phyloP scores from a whole-genome alignment of 2,329 filamentous ascomycete genomes.

The Neonectria neomacrospora region DNA sequence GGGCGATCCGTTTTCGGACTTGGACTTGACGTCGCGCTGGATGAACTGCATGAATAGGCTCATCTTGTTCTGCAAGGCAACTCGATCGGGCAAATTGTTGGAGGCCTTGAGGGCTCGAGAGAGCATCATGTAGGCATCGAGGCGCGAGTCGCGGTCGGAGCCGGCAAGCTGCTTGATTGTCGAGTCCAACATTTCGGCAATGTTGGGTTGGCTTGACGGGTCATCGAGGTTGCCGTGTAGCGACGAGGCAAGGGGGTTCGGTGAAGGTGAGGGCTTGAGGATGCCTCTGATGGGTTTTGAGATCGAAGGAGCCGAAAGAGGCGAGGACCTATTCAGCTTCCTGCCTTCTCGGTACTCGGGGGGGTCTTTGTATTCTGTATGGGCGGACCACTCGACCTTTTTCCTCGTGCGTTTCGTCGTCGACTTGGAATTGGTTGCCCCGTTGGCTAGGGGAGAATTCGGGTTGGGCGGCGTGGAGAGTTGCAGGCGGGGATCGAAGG shows the following conservation, averaged over 20 bases:
- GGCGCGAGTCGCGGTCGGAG: constrained; percentile 74
- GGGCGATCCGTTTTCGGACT: constrained; percentile 62
- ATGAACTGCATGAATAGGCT: constrained; percentile 83
- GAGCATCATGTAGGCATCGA: constrained; percentile 89
- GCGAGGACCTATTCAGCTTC: constrained; percentile 52
- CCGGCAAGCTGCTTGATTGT: constrained; percentile 83
- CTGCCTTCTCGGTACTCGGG: constrained; percentile 56
- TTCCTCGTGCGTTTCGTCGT: constrained; percentile 61
- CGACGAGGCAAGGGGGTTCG: constrained; percentile 56
- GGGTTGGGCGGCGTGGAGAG: constrained; percentile 64
- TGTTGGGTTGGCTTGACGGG: constrained; percentile 59
- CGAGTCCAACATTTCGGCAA: constrained; percentile 86
- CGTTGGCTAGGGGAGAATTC: constrained; percentile 57
- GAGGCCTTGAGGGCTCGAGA: constrained; percentile 81
- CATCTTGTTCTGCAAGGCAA: constrained; percentile 80
- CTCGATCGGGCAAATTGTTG: constrained; percentile 80
- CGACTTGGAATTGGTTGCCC: constrained; percentile 54
- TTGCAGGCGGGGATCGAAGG: constrained; percentile 51
- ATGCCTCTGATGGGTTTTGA: constrained; percentile 72
- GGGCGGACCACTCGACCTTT: constrained; percentile 67
- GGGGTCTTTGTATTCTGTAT: constrained; percentile 67
- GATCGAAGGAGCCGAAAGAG: constrained; percentile 54
- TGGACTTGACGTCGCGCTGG: constrained; percentile 78
- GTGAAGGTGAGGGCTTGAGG: constrained; percentile 74
- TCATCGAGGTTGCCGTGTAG: constrained; percentile 56